Conservation (phyloP, 371 early-diverging fungal species). For the Lichtheimia hyalospora region DNA sequence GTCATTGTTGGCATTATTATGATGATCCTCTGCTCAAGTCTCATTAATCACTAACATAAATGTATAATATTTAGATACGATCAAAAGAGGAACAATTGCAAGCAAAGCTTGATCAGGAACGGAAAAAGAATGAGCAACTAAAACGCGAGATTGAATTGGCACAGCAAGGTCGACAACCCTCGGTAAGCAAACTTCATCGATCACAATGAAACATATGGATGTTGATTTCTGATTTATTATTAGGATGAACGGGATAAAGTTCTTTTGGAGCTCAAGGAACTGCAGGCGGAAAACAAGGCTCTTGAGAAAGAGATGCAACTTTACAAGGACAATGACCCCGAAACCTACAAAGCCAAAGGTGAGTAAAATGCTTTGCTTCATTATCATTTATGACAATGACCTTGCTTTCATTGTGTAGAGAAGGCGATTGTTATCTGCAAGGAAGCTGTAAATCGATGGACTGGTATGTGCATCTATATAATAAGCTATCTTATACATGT, state of each 20-base stretch:
- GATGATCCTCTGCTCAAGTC: not conserved
- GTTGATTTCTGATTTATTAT: not conserved
- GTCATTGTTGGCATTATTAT: not conserved
- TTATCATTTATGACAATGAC: not conserved
- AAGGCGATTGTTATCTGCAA: constrained; percentile 61
- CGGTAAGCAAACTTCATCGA: constrained; percentile 39
- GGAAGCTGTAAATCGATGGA: constrained; percentile 88
- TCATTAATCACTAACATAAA: too few relatives aligned
- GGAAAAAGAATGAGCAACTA: constrained; percentile 39
- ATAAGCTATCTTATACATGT: not conserved
- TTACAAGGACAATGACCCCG: constrained; percentile 82
- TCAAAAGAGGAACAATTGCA: constrained; percentile 45
- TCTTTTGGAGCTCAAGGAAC: constrained; percentile 46
- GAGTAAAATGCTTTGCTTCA: not conserved
- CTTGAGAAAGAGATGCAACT: constrained; percentile 55
- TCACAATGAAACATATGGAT: not conserved
- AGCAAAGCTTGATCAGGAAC: constrained; percentile 32
- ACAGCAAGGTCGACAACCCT: constrained; percentile 49
- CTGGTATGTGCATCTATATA: constrained; percentile 45
- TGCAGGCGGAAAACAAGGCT: constrained; percentile 28
- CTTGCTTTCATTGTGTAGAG: constrained; percentile 28
- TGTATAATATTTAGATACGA: too few relatives aligned
- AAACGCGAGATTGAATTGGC: constrained; percentile 38
- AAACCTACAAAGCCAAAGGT: constrained; percentile 65
- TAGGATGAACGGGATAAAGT: constrained; percentile 51